Percentiles rank a stretch among this genome's conserved stretches.
Evolutionary conservation across 768 basidiomycete genomes (phyloP).

Genomic region (Panaeolus papilionaceus): DNA sequence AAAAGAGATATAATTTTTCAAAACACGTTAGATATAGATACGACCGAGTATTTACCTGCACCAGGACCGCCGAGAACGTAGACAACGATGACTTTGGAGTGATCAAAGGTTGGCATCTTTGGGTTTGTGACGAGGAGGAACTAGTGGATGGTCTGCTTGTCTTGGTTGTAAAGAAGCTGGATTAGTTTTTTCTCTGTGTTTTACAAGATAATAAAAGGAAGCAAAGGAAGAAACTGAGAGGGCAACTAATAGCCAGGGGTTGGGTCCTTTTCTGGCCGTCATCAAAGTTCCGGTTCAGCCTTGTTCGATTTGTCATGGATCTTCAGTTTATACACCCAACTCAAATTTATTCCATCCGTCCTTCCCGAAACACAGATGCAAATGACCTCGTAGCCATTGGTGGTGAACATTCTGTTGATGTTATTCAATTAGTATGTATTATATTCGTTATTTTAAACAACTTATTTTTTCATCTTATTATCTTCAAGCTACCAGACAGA

Average conservation of each 20-base stretch:
- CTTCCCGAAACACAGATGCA: slow-evolving; percentile 69
- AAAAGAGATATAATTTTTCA: slow-evolving; percentile 15
- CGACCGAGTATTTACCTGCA: slow-evolving; percentile 62
- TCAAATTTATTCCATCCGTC: slow-evolving; percentile 64
- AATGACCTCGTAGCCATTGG: slow-evolving; percentile 75
- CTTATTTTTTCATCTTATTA: slow-evolving; percentile 7
- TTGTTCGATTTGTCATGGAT: slow-evolving; percentile 49
- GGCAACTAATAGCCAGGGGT: slow-evolving; percentile 66
- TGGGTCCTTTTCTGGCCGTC: slow-evolving; percentile 51
- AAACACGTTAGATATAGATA: slow-evolving; percentile 17
- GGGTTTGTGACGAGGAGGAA: slow-evolving; percentile 61
- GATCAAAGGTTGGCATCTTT: slow-evolving; percentile 56
- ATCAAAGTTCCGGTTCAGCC: slow-evolving; percentile 24
- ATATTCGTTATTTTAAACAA: slow-evolving; percentile 12
- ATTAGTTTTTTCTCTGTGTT: slow-evolving; percentile 58
- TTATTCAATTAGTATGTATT: slow-evolving; percentile 65
- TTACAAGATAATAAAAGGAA: slow-evolving; percentile 61
- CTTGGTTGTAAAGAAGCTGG: slow-evolving; percentile 68
- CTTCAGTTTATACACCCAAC: slow-evolving; percentile 64
- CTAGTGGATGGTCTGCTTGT: slow-evolving; percentile 68
- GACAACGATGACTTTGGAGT: slow-evolving; percentile 80
- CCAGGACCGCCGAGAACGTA: slow-evolving; percentile 98
- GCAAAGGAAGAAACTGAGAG: slow-evolving; percentile 62
- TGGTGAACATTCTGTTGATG: slow-evolving; percentile 73
- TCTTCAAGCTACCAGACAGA: slow-evolving; percentile 38